These are phyloP conservation scores for Trypanosoma cruzi DNA, from an alignment of 208 protist genomes.

Conservation along the genomic window DNA sequence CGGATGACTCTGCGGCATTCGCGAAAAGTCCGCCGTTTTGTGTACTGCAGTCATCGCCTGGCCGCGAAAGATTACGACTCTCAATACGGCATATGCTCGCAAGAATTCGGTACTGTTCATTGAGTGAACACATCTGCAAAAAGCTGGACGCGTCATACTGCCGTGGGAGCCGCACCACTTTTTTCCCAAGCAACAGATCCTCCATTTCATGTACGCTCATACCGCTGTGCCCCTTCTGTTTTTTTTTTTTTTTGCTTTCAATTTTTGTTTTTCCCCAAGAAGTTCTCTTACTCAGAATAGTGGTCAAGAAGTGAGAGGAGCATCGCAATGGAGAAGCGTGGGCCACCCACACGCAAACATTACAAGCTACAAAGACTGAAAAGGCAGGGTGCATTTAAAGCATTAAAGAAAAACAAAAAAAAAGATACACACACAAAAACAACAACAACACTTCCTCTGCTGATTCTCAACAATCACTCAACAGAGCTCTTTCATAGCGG, in stretches of 20 bases:
- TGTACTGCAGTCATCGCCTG: neutral
- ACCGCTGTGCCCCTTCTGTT: neutral
- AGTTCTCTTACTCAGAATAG: neutral
- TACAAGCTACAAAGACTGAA: too few relatives aligned
- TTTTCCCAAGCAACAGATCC: constrained; percentile 8
- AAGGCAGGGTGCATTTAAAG: too few relatives aligned
- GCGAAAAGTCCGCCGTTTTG: neutral
- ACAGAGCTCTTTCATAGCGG: constrained; percentile 10
- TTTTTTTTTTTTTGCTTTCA: neutral
- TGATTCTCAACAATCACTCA: constrained; percentile 3
- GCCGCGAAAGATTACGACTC: neutral
- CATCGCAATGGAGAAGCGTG: neutral
- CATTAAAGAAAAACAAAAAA: neutral
- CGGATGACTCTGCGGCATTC: neutral
- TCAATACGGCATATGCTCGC: constrained; percentile 22
- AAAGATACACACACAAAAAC: too few relatives aligned
- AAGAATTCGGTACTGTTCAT: constrained; percentile 26
- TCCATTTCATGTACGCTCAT: neutral
- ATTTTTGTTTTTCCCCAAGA: neutral
- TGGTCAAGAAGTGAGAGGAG: neutral
- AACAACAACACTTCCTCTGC: too few relatives aligned
- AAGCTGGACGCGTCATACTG: constrained; percentile 27
- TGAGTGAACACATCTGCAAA: constrained; percentile 15
- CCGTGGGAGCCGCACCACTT: constrained; percentile 15
- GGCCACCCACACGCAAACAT: neutral